Percentiles rank a stretch among this genome's conserved stretches.
Conservation (phyloP, 2,329 filamentous ascomycete genomes). For the Mycocentrospora acerina region DNA sequence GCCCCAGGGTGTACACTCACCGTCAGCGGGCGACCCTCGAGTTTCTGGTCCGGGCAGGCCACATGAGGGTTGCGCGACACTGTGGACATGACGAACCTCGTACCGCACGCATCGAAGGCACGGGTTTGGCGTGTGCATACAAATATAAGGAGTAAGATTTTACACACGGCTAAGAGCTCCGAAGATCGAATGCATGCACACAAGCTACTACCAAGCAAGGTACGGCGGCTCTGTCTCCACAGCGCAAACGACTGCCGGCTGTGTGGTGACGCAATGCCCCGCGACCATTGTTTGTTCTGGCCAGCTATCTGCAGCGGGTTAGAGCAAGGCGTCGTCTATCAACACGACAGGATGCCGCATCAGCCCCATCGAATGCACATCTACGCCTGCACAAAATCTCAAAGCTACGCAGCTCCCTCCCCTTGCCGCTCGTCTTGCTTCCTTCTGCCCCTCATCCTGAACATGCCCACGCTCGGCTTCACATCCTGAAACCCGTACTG, state of each 20-base stretch:
- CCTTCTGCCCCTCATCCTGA: slow-evolving; percentile 20
- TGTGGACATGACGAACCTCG: not conserved
- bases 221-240: no score
- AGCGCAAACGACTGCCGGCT: not conserved
- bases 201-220: no score
- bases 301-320: no score
- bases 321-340: no score
- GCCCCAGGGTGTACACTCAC: slow-evolving; percentile 2
- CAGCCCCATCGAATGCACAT: no score
- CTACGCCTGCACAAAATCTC: not conserved
- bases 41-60: not conserved
- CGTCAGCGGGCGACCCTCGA: slow-evolving; percentile 1
- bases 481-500: slow-evolving; percentile 51
- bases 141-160: no score
- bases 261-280: not conserved
- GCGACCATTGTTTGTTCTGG: not conserved
- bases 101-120: not conserved
- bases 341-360: no score
- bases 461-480: slow-evolving; percentile 35
- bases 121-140: no score
- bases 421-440: slow-evolving; percentile 14
- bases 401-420: not conserved
- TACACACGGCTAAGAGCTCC: not conserved
- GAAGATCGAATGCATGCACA: not conserved
- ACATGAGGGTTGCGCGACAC: slow-evolving; percentile 1